These are phyloP conservation scores for Alternaria infectoria DNA, from an alignment of 2,329 filamentous ascomycete species.

Conservation along the genomic window DNA sequence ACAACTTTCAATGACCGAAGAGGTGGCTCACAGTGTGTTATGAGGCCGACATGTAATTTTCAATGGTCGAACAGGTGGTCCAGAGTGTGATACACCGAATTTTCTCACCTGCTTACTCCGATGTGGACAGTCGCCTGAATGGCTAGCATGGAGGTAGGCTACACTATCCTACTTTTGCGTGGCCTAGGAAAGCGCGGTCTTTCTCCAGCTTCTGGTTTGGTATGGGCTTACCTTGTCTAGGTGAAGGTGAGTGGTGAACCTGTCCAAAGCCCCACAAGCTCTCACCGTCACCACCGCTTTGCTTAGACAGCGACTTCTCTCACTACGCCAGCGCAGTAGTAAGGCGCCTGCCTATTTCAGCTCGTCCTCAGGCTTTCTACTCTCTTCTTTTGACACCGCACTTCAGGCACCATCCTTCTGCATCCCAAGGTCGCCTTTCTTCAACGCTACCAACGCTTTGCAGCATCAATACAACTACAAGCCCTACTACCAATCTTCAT, in stretches of 20 bases:
- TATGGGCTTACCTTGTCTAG: neutral
- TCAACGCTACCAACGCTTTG: too few species aligned
- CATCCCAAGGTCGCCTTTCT: too few species aligned
- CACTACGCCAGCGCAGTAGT: neutral
- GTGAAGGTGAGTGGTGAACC: conserved; percentile 11
- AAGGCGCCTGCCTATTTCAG: conserved; percentile 4
- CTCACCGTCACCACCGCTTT: conserved; percentile 11
- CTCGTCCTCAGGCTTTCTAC: neutral
- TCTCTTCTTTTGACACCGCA: conserved; percentile 6
- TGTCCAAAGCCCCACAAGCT: neutral
- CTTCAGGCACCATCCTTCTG: too few species aligned
- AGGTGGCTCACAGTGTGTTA: too few species aligned
- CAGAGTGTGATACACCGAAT: neutral
- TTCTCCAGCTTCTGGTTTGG: neutral
- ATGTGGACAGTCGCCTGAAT: neutral
- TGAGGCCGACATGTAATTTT: too few species aligned
- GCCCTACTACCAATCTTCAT: too few species aligned
- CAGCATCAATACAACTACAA: too few species aligned
- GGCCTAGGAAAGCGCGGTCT: neutral
- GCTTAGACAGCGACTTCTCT: conserved; percentile 11
- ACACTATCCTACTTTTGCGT: neutral
- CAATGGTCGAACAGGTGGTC: too few species aligned
- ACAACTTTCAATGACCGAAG: too few species aligned
- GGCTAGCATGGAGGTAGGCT: neutral
- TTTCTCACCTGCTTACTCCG: neutral